Evolutionary conservation across 2,329 filamentous ascomycete genomes (phyloP), one percentile per base, ranked within the genome.

Genomic region (Ploettnerulaceae sp.): DNA sequence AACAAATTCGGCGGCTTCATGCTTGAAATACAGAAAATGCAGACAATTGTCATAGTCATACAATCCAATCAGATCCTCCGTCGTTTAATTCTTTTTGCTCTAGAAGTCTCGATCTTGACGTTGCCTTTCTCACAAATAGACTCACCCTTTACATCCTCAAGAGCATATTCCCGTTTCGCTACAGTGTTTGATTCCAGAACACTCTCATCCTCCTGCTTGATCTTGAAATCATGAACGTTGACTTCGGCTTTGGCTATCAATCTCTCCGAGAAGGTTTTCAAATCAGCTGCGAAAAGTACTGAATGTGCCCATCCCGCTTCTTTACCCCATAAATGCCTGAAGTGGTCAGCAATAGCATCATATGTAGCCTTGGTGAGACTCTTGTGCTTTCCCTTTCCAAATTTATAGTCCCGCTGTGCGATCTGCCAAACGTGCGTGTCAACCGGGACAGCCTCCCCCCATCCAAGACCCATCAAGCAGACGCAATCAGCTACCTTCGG

Each of bases 391-490:
- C 79, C 81, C 59, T 82, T 87, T 5, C 88, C 87, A 59, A 98
- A 95, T 49, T 84, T 89, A 69, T 98, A 98, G 66, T 98, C 93
- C 43, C 93, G 77, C 65, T 94, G 88, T 0, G 93, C 94, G 61
- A 98, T 97, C 70, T 97, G 90, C 91, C 90, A 97, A 9, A 98
- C 89, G 67, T 98, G 94, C 1, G 94, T 98, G 66, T 98, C 93
- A 24, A 98, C 87, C 0, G 93, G 93, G 1, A 98, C 90, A 2
- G 90, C 83, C 67, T 97, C 91, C 24, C 86, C 86, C 91, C 94
- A 98, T 21, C 90, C 91, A 11, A 98, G 70, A 0, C 94, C 94
- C 86, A 98, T 96, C 15, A 98, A 71, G 62, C 87, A 95, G 6
- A 97, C 90, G 62, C 94, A 98, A 64, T 98, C 94, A 5, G 93